A percentile compares a stretch with the other conserved stretches of the same genome.
phyloP scores from a whole-genome alignment of 352 stramenopile genomes.

The Pythium aquatile region DNA sequence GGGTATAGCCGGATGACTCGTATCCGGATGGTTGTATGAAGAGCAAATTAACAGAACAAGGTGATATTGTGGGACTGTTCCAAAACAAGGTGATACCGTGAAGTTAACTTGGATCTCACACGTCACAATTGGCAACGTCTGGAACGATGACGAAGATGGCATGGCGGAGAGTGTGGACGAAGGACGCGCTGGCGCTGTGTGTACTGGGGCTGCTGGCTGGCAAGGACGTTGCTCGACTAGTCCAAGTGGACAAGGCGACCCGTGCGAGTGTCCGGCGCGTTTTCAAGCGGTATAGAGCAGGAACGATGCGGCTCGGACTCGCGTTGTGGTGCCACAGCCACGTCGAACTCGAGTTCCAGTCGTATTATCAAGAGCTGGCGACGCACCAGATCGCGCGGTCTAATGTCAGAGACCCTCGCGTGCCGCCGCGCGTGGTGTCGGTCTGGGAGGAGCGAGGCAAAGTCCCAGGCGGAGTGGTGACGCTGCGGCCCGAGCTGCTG shows the following conservation, averaged over 20 bases:
- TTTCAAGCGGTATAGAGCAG: slow-evolving; percentile 28
- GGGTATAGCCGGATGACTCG: slow-evolving; percentile 27
- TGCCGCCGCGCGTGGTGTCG: slow-evolving; percentile 51
- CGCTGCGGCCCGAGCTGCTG: slow-evolving; percentile 11
- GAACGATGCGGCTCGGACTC: slow-evolving; percentile 33
- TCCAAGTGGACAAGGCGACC: slow-evolving; percentile 30
- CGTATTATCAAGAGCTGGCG: slow-evolving; percentile 50
- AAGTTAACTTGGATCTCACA: slow-evolving; percentile 1
- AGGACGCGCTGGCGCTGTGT: slow-evolving; percentile 21
- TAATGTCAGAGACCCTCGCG: slow-evolving; percentile 38
- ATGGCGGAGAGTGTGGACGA: slow-evolving; percentile 4
- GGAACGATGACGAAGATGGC: background rate
- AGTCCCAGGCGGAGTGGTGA: slow-evolving; percentile 28
- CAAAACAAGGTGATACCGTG: slow-evolving; percentile 23
- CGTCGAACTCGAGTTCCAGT: slow-evolving; percentile 42
- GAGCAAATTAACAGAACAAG: slow-evolving; percentile 9
- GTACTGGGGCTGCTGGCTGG: slow-evolving; percentile 36
- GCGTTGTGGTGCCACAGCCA: slow-evolving; percentile 32
- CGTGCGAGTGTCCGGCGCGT: slow-evolving; percentile 15
- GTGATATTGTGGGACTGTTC: background rate
- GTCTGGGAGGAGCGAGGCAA: slow-evolving; percentile 54
- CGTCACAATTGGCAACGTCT: background rate
- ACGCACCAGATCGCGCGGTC: slow-evolving; percentile 47
- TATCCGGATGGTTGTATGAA: slow-evolving; percentile 6
- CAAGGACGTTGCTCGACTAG: slow-evolving; percentile 25